Evolutionary conservation across 345 rosid species (phyloP).

Genomic region (Melastoma malabathricum): DNA sequence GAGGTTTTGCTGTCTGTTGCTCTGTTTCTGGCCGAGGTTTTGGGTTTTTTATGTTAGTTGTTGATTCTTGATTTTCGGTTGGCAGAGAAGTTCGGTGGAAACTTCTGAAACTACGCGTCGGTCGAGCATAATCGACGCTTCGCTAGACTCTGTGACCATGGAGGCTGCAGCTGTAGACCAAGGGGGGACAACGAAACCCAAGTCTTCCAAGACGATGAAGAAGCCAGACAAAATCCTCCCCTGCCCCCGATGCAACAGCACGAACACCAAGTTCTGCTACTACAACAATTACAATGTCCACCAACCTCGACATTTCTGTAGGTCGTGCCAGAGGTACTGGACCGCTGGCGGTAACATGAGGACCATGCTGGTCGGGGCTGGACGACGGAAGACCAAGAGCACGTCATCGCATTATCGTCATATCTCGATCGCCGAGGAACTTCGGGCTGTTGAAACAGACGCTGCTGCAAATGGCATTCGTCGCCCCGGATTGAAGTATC

Average conservation of each 20-base stretch:
- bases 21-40: too few relatives aligned
- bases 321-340: constrained; percentile 91
- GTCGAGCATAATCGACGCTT: constrained; percentile 7
- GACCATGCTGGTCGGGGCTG: constrained; percentile 81
- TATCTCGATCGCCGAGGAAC: constrained; percentile 65
- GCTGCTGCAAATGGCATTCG: constrained; percentile 21
- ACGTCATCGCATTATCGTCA: constrained; percentile 49
- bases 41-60: too few relatives aligned
- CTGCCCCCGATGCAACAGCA: constrained; percentile 83
- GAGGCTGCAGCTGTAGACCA: constrained; percentile 19
- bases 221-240: constrained; percentile 85
- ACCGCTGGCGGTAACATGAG: constrained; percentile 93
- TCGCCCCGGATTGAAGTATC: constrained; percentile 24
- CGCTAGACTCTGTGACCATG: constrained; percentile 19
- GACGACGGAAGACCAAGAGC: constrained; percentile 83
- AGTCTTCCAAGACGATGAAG: constrained; percentile 33
- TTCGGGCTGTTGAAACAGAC: constrained; percentile 49
- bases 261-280: constrained; percentile 89
- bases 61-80: too few relatives aligned
- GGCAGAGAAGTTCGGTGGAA: constrained; percentile 9
- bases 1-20: too few relatives aligned
- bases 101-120: neutral
- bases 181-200: constrained; percentile 36
- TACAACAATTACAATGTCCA: constrained; percentile 85
- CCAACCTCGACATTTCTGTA: constrained; percentile 93